Evolutionary conservation across 257 asterid species (phyloP).

Genomic region (Solanum virginianum): DNA sequence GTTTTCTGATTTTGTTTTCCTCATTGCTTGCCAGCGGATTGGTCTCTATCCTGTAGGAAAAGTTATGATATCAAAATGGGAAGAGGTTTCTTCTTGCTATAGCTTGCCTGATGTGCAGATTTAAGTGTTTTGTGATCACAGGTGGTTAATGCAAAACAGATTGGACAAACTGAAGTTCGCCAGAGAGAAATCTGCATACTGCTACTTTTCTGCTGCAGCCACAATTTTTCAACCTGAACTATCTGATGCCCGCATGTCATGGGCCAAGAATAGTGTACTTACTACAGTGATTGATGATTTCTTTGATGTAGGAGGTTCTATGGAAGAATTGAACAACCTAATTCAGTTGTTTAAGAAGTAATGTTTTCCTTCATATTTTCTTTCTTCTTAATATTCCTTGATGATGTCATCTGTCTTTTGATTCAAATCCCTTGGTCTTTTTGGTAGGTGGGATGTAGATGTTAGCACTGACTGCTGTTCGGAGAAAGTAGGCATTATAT

Average conservation of each 20-base stretch:
- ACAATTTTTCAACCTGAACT: constrained; percentile 55
- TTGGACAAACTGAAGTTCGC: constrained; percentile 81
- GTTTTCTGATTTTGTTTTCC: background rate
- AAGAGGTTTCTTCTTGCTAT: background rate
- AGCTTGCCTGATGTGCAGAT: background rate
- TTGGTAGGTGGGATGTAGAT: constrained; percentile 63
- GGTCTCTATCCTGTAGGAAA: background rate
- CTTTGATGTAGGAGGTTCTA: constrained; percentile 77
- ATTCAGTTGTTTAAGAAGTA: constrained; percentile 61
- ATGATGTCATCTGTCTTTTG: background rate
- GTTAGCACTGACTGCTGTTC: constrained; percentile 42
- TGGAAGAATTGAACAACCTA: constrained; percentile 56
- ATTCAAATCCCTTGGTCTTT: background rate
- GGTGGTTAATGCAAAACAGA: constrained; percentile 72
- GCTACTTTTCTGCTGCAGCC: constrained; percentile 86
- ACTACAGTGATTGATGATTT: constrained; percentile 92
- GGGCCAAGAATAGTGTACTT: constrained; percentile 84
- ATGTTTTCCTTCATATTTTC: background rate
- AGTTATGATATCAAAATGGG: background rate
- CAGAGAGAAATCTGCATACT: constrained; percentile 68
- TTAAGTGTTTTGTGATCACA: constrained; percentile 8
- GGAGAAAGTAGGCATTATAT: constrained; percentile 50
- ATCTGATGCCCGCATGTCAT: constrained; percentile 75
- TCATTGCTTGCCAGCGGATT: background rate
- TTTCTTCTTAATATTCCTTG: background rate